Base-by-base conservation (phyloP, 1,284 basidiomycete genomes). In the Naganishia sp. region DNA sequence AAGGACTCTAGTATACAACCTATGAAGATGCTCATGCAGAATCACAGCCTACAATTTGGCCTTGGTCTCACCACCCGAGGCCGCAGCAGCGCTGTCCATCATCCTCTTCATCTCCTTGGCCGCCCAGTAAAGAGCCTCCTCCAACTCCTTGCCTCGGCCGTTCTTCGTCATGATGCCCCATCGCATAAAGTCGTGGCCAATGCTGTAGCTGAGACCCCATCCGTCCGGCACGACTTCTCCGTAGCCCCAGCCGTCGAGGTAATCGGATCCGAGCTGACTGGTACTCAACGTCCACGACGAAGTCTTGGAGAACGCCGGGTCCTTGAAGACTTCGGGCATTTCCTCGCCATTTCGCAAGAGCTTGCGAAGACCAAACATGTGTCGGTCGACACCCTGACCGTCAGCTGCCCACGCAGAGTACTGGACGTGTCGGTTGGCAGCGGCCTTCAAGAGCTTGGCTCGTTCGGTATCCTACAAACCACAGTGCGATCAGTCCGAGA, bases 271-370 rank as follows among this genome's bases (percentile, higher is more conserved):
- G 70, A 99, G 83, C 78, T 97, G 90, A 71, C 88, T 90, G 5
- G 95, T 99, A 53, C 88, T 91, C 71, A 99, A 81, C 79, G 94
- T 90, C 96, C 95, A 99, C 77, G 94, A 90, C 63, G 79, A 86
- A 47, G 87, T 90, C 76, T 84, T 83, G 13, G 82, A 77, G 74
- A 85, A 96, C 18, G 88, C 87, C 57, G 83, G 81, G 75, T 99
- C 94, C 64, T 80, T 84, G 83, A 92, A 97, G 13, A 97, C 81
- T 67, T 81, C 85, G 0, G 94, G 94, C 45, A 89, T 68, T 63
- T 84, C 77, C 79, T 98, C 94, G 46, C 87, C 90, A 47, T 70
- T 68, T 28, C 67, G 56, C 60, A 98, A 73, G 71, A 91, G 81
- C 82, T 88, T 90, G 83, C 93, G 96, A 72, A 97, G 80, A 17